Base-by-base conservation (phyloP, 2,329 filamentous ascomycete species). In the Hypomyces perniciosus region DNA sequence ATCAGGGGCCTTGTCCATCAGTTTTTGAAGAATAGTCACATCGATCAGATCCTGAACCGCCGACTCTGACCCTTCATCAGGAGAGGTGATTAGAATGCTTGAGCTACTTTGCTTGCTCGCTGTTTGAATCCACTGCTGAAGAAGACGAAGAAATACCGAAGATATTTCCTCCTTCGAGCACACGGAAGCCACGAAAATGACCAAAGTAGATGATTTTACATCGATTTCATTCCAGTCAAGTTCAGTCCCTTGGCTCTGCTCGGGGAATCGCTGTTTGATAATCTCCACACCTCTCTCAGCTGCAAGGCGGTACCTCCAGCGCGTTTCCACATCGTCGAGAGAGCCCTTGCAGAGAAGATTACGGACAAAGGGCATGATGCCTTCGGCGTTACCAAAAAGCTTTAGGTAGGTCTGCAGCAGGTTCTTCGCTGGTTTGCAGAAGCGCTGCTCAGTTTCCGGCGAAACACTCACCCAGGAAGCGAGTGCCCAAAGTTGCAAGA, bases 401-500 rank as follows among this genome's bases (percentile, higher is more conserved):
- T 75, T 76, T 27, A 88, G 65, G 52, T 82, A 82, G 5, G 76
- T 79, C 30, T 75, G 72, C 4, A 86, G 62, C 2, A 86, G 63
- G 9, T 69, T 71, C 35, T 68, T 66, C 2, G 80, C 75, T 1
- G 75, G 75, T 10, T 65, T 63, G 49, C 71, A 71, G 52, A 72
- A 76, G 1, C 65, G 60, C 28, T 71, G 65, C 13, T 71, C 67
- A 5, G 66, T 60, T 2, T 61, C 54, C 1, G 63, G 46, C 6
- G 65, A 59, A 4, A 69, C 57, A 6, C 63, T 64, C 1, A 66
- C 59, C 74, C 80, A 81, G 5, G 77, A 78, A 1, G 78, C 70
- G 12, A 88, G 61, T 1, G 76, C 71, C 85, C 85, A 89, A 0
- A 89, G 67, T 1, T 84, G 77, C 4, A 82, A 65, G 3, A 86